Evolutionary conservation across 345 rosid genomes (phyloP).

Genomic region (Tarenaya hassleriana): DNA sequence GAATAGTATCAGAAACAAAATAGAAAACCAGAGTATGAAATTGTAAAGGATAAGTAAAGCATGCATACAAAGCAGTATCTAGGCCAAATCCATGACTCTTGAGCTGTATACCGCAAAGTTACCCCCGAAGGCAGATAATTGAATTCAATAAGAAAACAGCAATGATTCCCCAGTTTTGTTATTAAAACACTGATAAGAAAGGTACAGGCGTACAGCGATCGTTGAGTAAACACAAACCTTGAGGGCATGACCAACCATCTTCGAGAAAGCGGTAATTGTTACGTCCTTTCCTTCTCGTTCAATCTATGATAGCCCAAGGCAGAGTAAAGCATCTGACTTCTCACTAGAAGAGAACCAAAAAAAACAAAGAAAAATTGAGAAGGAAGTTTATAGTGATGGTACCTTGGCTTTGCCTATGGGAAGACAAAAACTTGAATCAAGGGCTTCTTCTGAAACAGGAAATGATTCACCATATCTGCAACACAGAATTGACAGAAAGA

Average conservation of each 20-base stretch:
- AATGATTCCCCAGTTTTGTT: neutral
- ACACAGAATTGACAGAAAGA: conserved; percentile 10
- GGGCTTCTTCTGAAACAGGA: conserved; percentile 81
- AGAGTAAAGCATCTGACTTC: neutral
- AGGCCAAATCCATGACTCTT: neutral
- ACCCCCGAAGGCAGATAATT: neutral
- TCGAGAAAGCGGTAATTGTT: conserved; percentile 73
- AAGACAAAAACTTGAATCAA: conserved; percentile 88
- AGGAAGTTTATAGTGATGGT: conserved; percentile 6
- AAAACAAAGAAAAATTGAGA: neutral
- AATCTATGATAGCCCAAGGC: conserved; percentile 41
- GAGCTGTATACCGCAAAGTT: neutral
- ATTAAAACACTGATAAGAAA: neutral
- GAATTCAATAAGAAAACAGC: neutral
- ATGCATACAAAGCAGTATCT: neutral
- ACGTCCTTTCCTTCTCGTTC: conserved; percentile 92
- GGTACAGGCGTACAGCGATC: neutral
- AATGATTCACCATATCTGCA: conserved; percentile 86
- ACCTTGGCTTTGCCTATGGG: conserved; percentile 98
- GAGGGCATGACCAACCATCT: conserved; percentile 80
- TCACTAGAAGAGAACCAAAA: neutral
- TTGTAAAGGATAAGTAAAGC: neutral
- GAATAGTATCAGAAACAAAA: neutral
- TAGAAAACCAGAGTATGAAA: neutral
- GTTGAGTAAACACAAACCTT: conserved; percentile 45